Conservation (phyloP, 2,329 filamentous ascomycete genomes). For the Phialocephala subalpina region DNA sequence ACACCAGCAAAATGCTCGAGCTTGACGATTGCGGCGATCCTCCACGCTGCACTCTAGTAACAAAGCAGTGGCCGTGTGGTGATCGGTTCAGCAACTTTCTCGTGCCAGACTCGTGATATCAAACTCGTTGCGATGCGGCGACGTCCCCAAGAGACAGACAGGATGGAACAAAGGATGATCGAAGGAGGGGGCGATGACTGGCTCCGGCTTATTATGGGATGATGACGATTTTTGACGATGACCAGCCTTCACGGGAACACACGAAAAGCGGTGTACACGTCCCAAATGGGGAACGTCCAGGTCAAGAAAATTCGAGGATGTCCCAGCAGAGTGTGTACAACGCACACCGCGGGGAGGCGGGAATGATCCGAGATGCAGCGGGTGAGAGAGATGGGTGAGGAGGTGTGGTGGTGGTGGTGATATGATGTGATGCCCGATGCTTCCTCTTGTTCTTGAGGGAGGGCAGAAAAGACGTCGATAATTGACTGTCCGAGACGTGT, state of each 20-base stretch:
- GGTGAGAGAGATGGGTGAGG: neutral
- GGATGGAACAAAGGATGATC: neutral
- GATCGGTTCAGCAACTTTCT: neutral
- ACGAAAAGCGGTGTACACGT: conserved; percentile 7
- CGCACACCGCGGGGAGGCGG: conserved; percentile 7
- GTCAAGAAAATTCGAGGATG: neutral
- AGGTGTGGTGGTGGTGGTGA: neutral
- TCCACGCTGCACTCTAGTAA: neutral
- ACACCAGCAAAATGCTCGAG: neutral
- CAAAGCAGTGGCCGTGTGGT: neutral
- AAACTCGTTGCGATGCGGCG: neutral
- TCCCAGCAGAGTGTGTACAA: neutral
- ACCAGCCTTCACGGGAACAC: conserved; percentile 7
- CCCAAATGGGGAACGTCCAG: neutral
- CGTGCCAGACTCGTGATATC: neutral
- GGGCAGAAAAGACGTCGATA: neutral
- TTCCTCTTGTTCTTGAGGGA: neutral
- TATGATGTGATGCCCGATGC: neutral
- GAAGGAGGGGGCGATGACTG: conserved; percentile 1
- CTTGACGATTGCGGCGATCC: neutral
- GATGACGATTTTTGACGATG: conserved; percentile 1
- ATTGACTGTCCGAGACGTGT: neutral
- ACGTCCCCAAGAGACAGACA: neutral
- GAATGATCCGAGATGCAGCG: conserved; percentile 4
- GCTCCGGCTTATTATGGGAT: neutral